A percentile compares a stretch with the other conserved stretches of the same genome.
Conservation (phyloP, 73 alveolate species). For the Paramecium tetraurelia region DNA sequence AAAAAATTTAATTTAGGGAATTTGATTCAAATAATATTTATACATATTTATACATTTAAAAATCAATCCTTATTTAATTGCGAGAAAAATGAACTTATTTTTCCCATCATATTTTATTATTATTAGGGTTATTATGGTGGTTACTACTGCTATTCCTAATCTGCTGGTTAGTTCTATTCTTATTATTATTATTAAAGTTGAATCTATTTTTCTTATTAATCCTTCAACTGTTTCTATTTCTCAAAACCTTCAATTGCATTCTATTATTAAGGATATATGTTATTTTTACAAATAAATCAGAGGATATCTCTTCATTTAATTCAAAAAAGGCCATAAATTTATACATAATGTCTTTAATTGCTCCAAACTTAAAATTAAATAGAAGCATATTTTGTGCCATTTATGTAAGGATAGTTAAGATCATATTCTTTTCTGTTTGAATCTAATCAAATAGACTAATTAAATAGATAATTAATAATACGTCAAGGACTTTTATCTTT, state of each 20-base stretch:
- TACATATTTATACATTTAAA: not conserved
- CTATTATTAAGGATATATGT: not conserved
- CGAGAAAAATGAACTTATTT: not conserved
- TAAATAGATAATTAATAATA: not conserved
- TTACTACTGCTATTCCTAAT: not conserved
- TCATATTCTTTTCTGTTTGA: not conserved
- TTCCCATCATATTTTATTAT: constrained; percentile 7
- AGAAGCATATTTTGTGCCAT: constrained; percentile 18
- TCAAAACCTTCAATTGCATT: constrained; percentile 50
- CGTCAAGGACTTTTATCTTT: not conserved
- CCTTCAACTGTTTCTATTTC: not conserved
- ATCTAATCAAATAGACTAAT: not conserved
- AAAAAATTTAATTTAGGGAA: not conserved
- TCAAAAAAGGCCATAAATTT: constrained; percentile 8
- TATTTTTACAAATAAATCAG: constrained; percentile 24
- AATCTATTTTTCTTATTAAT: not conserved
- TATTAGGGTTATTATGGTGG: not conserved
- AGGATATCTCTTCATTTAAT: constrained; percentile 37
- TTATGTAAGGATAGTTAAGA: not conserved
- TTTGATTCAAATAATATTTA: constrained; percentile 31
- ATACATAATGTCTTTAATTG: not conserved
- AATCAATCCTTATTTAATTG: not conserved
- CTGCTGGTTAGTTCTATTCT: not conserved
- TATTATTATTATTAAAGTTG: not conserved
- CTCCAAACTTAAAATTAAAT: constrained; percentile 6